phyloP scores from a whole-genome alignment of 176 grass and related monocot species.

The Bromus sterilis region DNA sequence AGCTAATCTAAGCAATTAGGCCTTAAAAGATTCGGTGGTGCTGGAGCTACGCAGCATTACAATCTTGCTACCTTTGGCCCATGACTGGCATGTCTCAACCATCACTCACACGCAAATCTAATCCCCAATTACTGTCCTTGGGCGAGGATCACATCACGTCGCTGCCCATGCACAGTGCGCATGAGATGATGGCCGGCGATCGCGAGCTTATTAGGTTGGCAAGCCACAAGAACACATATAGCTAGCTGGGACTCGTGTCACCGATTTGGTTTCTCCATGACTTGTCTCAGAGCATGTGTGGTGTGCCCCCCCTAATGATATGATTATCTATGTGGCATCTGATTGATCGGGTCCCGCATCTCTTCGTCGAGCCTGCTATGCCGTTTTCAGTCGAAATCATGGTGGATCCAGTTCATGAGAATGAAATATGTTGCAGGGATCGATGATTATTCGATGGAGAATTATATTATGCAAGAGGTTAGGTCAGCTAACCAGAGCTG shows the following conservation, averaged over 20 bases:
- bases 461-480: no score
- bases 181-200: not conserved
- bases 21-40: not conserved
- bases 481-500: conserved; percentile 25
- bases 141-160: conserved; percentile 8
- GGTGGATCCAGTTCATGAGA: not conserved
- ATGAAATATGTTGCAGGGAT: not conserved
- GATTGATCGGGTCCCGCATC: not conserved
- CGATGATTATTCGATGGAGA: no score
- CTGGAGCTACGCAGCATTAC: not conserved
- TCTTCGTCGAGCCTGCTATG: not conserved
- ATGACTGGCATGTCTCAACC: conserved; percentile 30
- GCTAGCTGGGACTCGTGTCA: not conserved
- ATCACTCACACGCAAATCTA: not conserved
- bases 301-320: not conserved
- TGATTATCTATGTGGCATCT: not conserved
- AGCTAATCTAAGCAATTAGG: conserved; percentile 27
- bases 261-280: not conserved
- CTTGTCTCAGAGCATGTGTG: not conserved
- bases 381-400: conserved; percentile 10
- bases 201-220: not conserved
- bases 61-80: not conserved
- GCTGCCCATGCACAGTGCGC: not conserved
- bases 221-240: not conserved
- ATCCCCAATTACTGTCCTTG: conserved; percentile 5